Evolutionary conservation across 2,329 filamentous ascomycete genomes (phyloP), one percentile per base, ranked within the genome.

Genomic region (Xenosphaeropsis pyriputrescens): DNA sequence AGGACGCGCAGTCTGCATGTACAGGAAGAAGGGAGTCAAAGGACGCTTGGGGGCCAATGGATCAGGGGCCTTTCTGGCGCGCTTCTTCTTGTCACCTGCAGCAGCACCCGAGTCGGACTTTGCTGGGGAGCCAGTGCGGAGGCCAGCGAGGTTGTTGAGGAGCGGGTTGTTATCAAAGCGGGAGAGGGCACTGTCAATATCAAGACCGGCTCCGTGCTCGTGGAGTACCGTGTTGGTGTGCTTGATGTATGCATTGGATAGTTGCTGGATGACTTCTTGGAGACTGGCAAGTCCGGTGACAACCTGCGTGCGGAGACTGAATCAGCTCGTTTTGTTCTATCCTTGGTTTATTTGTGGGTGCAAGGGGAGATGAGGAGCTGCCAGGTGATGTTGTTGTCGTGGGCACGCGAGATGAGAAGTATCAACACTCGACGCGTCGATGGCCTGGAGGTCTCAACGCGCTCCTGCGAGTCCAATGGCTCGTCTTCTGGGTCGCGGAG

Each of bases 31-130:
- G 2, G 89, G 86, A 5, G 89, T 96, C 54, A 95, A 61, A 7
- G 89, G 88, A 36, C 88, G 78, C 73, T 95, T 96, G 42, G 89
- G 89, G 6, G 88, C 88, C 58, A 94, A 93, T 48, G 88, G 88
- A 57, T 96, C 89, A 53, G 83, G 78, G 32, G 76, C 77, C 43
- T 79, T 75, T 68, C 88, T 88, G 71, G 91, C 89, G 60, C 83
- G 79, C 70, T 91, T 86, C 70, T 86, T 86, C 71, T 85, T 82
- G 57, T 77, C 75, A 52, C 76, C 72, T 8, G 65, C 70, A 1
- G 60, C 62, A 17, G 68, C 67, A 11, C 58, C 59, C 19, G 56
- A 48, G 38, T 60, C 50, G 32, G 57, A 42, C 18, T 43, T 42
- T 3, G 44, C 50, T 18, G 59, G 57, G 42, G 55, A 60, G 26